These are phyloP conservation scores for cucumber (Cucumis sativus) DNA, from an alignment of 306 rosid genomes.

Conservation along the genomic window DNA sequence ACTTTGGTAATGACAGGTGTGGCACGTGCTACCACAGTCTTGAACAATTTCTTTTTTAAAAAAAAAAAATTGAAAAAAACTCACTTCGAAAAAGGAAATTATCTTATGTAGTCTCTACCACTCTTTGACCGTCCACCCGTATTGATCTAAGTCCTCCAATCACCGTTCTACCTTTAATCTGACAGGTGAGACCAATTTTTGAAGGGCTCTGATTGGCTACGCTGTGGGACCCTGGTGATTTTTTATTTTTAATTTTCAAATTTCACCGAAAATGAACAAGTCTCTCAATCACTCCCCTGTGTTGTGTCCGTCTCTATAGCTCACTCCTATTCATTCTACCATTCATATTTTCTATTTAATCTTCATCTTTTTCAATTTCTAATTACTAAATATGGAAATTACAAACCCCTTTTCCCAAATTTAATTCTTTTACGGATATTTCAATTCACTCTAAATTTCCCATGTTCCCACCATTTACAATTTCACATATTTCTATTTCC, in stretches of 20 bases:
- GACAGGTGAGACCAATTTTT: not conserved
- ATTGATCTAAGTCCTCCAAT: not conserved
- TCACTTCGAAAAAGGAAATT: not conserved
- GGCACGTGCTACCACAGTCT: conserved; percentile 56
- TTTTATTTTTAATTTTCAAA: not conserved
- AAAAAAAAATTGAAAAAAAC: not conserved
- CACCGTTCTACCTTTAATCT: not conserved
- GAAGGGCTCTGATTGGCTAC: not conserved
- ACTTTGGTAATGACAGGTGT: conserved; percentile 33
- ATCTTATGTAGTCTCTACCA: not conserved
- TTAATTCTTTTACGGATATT: too few relatives aligned
- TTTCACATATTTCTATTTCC: too few relatives aligned
- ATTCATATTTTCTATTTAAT: not conserved
- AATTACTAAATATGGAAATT: too few relatives aligned
- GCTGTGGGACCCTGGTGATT: not conserved
- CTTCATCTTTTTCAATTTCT: not conserved
- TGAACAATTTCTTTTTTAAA: not conserved
- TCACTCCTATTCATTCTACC: not conserved
- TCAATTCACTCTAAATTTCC: too few relatives aligned
- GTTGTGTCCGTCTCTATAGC: not conserved
- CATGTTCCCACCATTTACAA: too few relatives aligned
- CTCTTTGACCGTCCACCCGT: not conserved
- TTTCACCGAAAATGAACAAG: not conserved
- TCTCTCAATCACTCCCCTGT: not conserved
- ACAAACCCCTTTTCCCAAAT: too few relatives aligned